phyloP scores from a whole-genome alignment of 2,329 filamentous ascomycete genomes.

The Leptographium wingfieldii region DNA sequence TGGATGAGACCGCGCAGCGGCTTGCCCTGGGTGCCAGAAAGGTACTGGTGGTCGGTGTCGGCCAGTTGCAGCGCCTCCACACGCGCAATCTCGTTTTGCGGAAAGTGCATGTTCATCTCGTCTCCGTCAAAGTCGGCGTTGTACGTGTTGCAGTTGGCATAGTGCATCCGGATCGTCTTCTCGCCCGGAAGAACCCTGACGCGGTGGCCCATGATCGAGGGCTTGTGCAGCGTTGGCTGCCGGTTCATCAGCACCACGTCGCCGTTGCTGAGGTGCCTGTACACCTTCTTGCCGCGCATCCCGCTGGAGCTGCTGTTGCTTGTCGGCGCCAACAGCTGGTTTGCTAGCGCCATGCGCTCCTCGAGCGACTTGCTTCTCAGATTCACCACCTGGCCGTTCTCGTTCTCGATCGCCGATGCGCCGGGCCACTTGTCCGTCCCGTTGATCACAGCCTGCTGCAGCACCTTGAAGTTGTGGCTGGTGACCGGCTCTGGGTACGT shows the following conservation, averaged over 20 bases:
- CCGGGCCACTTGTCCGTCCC: slow-evolving; percentile 90
- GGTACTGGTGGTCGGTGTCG: slow-evolving; percentile 93
- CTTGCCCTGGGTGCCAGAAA: slow-evolving; percentile 86
- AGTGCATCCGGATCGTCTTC: slow-evolving; percentile 98
- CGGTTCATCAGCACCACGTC: slow-evolving; percentile 98
- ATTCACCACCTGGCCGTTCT: slow-evolving; percentile 83
- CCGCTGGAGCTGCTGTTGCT: slow-evolving; percentile 61
- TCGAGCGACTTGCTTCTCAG: slow-evolving; percentile 78
- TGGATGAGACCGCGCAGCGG: slow-evolving; percentile 93
- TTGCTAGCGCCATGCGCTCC: slow-evolving; percentile 79
- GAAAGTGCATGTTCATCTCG: slow-evolving; percentile 99
- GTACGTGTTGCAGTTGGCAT: slow-evolving; percentile 98
- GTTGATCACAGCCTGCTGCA: slow-evolving; percentile 94
- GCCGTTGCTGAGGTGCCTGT: slow-evolving; percentile 89
- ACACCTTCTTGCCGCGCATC: slow-evolving; percentile 85
- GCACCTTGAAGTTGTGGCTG: slow-evolving; percentile 88
- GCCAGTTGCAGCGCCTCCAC: slow-evolving; percentile 88
- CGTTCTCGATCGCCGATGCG: slow-evolving; percentile 87
- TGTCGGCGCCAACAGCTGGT: slow-evolving; percentile 80
- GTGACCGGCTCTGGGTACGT: slow-evolving; percentile 97
- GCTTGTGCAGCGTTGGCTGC: slow-evolving; percentile 94
- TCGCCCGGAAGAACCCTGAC: slow-evolving; percentile 86
- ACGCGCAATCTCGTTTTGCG: slow-evolving; percentile 88
- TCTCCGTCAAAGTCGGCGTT: slow-evolving; percentile 99
- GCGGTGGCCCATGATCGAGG: slow-evolving; percentile 96